Percentiles rank a stretch among this genome's conserved stretches.
phyloP scores from a whole-genome alignment of 2,329 filamentous ascomycete genomes.

The Samsoniella hepiali region DNA sequence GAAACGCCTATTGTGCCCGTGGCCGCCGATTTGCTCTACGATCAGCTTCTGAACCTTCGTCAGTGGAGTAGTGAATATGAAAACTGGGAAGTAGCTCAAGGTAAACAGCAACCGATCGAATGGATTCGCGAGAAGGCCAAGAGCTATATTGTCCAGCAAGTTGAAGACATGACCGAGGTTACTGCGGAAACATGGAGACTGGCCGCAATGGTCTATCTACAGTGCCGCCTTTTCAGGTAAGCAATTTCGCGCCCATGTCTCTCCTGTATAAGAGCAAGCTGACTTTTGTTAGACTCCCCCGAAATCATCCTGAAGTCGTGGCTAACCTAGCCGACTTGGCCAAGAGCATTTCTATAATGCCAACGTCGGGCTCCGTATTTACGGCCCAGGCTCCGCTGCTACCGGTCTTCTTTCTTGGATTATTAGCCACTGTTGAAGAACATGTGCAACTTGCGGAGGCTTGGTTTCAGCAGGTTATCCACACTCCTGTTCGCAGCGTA shows the following conservation, averaged over 20 bases:
- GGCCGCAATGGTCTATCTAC: too few relatives aligned
- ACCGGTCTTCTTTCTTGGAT: conserved; percentile 41
- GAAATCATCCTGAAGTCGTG: too few relatives aligned
- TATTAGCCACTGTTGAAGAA: too few relatives aligned
- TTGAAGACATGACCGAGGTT: conserved; percentile 37
- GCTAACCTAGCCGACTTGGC: conserved; percentile 33
- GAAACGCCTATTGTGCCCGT: too few relatives aligned
- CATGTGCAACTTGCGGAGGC: too few relatives aligned
- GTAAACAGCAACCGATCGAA: conserved; percentile 25
- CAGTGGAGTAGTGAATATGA: conserved; percentile 36
- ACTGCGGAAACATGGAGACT: conserved; percentile 42
- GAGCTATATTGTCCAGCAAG: conserved; percentile 27
- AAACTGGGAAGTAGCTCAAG: conserved; percentile 24
- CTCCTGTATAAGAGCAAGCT: too few relatives aligned
- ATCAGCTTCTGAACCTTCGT: too few relatives aligned
- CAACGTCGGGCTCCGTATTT: conserved; percentile 39
- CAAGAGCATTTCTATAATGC: conserved; percentile 38
- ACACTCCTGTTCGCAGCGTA: too few relatives aligned
- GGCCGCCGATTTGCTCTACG: too few relatives aligned
- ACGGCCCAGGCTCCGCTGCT: conserved; percentile 41
- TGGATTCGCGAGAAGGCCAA: conserved; percentile 29
- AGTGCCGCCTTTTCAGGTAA: conserved; percentile 38
- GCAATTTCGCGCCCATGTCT: too few relatives aligned
- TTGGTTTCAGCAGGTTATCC: too few relatives aligned
- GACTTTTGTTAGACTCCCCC: too few relatives aligned